Evolutionary conservation across 331 rosid species (phyloP).

Genomic region (Phaseolus coccineus): DNA sequence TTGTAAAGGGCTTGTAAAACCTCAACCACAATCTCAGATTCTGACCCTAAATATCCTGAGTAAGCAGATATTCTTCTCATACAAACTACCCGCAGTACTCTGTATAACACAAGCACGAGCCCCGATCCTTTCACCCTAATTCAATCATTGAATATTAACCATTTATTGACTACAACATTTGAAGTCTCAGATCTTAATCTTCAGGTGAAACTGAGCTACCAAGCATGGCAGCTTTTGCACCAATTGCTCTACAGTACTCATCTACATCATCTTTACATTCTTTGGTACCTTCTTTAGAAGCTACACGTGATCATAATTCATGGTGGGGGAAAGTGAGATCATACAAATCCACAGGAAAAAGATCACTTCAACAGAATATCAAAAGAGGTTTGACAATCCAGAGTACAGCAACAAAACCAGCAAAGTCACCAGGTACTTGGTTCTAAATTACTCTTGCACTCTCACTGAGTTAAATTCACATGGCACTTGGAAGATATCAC

Average conservation of each 20-base stretch:
- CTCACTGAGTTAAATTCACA: background rate
- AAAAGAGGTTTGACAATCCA: slow-evolving; percentile 62
- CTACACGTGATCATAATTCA: slow-evolving; percentile 50
- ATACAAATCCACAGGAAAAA: slow-evolving; percentile 50
- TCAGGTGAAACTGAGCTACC: slow-evolving; percentile 34
- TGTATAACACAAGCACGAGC: slow-evolving; percentile 18
- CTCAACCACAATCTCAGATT: slow-evolving; percentile 81
- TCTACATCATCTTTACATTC: slow-evolving; percentile 59
- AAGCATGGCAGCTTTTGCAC: slow-evolving; percentile 67
- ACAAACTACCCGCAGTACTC: slow-evolving; percentile 36
- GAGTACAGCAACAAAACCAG: slow-evolving; percentile 80
- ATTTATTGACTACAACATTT: slow-evolving; percentile 24
- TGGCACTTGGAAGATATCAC: slow-evolving; percentile 32
- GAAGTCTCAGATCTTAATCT: slow-evolving; percentile 37
- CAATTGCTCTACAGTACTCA: slow-evolving; percentile 56
- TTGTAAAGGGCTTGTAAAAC: slow-evolving; percentile 34
- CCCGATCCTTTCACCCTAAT: slow-evolving; percentile 41
- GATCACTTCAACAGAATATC: slow-evolving; percentile 38
- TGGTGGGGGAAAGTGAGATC: slow-evolving; percentile 54
- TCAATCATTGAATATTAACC: slow-evolving; percentile 11
- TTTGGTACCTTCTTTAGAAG: slow-evolving; percentile 56
- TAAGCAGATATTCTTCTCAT: slow-evolving; percentile 35
- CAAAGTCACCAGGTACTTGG: slow-evolving; percentile 83
- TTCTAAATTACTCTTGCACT: slow-evolving; percentile 1
- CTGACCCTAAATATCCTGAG: slow-evolving; percentile 57